Percentiles rank a stretch among this genome's conserved stretches.
phyloP scores from a whole-genome alignment of 371 early-diverging fungal genomes.

The Parasitella parasitica region DNA sequence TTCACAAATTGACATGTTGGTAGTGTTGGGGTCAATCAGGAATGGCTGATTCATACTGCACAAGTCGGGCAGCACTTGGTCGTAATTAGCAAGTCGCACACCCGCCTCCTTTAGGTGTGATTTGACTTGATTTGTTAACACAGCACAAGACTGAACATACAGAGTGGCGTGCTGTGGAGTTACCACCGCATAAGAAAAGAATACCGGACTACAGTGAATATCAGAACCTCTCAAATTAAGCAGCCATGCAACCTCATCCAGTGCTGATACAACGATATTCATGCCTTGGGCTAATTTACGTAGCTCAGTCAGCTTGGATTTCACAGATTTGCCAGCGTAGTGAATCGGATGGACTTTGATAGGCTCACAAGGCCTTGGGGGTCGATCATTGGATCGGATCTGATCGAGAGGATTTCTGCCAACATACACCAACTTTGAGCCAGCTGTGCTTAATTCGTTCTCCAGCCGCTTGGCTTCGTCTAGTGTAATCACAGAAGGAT shows the following conservation, averaged over 20 bases:
- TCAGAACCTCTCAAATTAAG: constrained; percentile 97
- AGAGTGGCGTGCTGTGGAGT: constrained; percentile 66
- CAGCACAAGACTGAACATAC: constrained; percentile 66
- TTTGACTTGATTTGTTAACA: constrained; percentile 61
- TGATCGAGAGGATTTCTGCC: constrained; percentile 73
- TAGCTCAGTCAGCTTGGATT: constrained; percentile 4
- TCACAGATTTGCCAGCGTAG: constrained; percentile 63
- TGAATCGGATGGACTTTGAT: constrained; percentile 61
- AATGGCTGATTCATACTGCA: background rate
- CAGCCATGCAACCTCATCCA: constrained; percentile 96
- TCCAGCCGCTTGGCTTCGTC: constrained; percentile 7
- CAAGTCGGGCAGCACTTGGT: constrained; percentile 1
- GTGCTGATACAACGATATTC: constrained; percentile 74
- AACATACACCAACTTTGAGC: constrained; percentile 54
- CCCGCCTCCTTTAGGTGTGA: constrained; percentile 45
- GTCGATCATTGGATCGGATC: constrained; percentile 67
- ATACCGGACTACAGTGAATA: constrained; percentile 96
- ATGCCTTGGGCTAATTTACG: background rate
- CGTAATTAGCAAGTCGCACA: constrained; percentile 4
- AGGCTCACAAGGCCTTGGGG: constrained; percentile 59
- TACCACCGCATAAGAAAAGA: constrained; percentile 96
- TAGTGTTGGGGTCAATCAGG: constrained; percentile 4
- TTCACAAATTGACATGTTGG: constrained; percentile 20
- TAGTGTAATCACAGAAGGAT: constrained; percentile 72
- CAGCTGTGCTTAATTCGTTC: constrained; percentile 9